Percentiles rank a stretch among this genome's conserved stretches.
Evolutionary conservation across 139 green algal species (phyloP).

Genomic region (Tetraselmis chui): DNA sequence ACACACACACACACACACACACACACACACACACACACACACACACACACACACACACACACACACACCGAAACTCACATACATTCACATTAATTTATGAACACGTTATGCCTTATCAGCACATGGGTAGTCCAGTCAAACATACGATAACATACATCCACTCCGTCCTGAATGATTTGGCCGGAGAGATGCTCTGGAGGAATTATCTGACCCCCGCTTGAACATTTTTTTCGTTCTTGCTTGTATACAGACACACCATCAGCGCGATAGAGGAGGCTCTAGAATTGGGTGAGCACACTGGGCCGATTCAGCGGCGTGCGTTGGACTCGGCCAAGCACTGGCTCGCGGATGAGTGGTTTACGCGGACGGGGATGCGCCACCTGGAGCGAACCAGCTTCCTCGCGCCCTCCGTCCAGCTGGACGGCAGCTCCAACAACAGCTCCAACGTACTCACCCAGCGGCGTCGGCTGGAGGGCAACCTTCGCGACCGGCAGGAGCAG

Average conservation of each 20-base stretch:
- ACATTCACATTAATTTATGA: too few relatives aligned
- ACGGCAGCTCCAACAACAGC: constrained; percentile 39
- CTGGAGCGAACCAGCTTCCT: constrained; percentile 13
- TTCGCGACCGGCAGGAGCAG: not conserved
- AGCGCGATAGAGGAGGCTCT: constrained; percentile 29
- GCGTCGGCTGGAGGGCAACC: constrained; percentile 1
- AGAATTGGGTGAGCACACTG: not conserved
- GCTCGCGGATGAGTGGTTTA: constrained; percentile 24
- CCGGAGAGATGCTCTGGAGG: constrained; percentile 18
- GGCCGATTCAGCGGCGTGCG: not conserved
- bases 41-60: too few relatives aligned
- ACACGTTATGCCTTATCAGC: too few relatives aligned
- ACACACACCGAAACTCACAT: too few relatives aligned
- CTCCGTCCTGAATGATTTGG: constrained; percentile 21
- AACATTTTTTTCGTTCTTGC: constrained; percentile 1
- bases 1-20: too few relatives aligned
- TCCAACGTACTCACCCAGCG: constrained; percentile 6
- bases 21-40: too few relatives aligned
- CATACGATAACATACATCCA: too few relatives aligned
- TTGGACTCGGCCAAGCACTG: constrained; percentile 21
- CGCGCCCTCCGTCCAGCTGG: constrained; percentile 14
- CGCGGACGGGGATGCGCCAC: constrained; percentile 8
- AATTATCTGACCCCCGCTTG: constrained; percentile 16
- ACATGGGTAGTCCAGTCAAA: too few relatives aligned
- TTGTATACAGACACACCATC: not conserved